phyloP scores from a whole-genome alignment of 179 eudicot genomes.

The Camellia oleifera region DNA sequence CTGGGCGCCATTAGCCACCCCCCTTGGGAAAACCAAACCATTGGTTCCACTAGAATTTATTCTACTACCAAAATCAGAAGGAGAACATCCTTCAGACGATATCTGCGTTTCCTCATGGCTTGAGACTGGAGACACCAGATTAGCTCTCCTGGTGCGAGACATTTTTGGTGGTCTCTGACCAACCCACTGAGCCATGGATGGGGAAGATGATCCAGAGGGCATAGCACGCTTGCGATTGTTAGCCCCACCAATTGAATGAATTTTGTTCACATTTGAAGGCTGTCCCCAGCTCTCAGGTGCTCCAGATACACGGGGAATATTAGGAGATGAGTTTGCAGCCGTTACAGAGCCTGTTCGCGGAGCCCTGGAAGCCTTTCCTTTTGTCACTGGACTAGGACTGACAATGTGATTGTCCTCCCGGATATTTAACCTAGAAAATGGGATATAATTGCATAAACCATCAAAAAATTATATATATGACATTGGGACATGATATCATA shows the following conservation, averaged over 20 bases:
- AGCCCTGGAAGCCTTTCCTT: conserved; percentile 79
- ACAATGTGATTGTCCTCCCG: conserved; percentile 56
- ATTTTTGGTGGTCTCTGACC: conserved; percentile 92
- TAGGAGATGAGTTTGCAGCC: conserved; percentile 55
- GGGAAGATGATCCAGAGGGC: conserved; percentile 67
- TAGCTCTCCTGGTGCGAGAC: conserved; percentile 84
- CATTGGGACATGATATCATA: background rate
- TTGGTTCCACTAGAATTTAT: conserved; percentile 38
- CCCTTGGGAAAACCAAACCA: conserved; percentile 49
- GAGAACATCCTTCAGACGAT: conserved; percentile 62
- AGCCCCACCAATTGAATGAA: conserved; percentile 48
- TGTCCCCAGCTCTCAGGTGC: conserved; percentile 74
- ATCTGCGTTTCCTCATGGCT: conserved; percentile 59
- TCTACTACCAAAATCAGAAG: conserved; percentile 57
- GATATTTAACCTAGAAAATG: conserved; percentile 46
- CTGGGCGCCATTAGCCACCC: conserved; percentile 43
- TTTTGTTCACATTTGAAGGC: conserved; percentile 47
- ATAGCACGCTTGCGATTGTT: conserved; percentile 77
- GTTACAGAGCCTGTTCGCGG: conserved; percentile 53
- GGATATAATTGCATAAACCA: background rate
- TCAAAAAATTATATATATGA: background rate
- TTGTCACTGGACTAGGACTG: conserved; percentile 48
- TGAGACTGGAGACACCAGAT: conserved; percentile 72
- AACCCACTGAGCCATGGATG: conserved; percentile 85
- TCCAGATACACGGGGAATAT: conserved; percentile 47